Evolutionary conservation across 768 basidiomycete species (phyloP).

Genomic region (Phylloporus sp.): DNA sequence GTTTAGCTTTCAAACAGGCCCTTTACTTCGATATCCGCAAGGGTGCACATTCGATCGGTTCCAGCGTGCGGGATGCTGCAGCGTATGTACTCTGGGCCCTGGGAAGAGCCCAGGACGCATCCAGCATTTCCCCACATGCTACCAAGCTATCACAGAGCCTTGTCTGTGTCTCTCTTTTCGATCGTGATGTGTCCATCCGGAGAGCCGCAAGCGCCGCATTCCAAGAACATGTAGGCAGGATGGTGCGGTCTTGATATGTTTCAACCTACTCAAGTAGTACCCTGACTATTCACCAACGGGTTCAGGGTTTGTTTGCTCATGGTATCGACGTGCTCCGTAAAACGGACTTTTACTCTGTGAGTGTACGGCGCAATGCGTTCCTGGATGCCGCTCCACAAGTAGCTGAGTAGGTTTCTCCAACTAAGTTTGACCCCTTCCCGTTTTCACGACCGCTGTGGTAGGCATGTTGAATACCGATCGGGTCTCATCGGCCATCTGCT

Average conservation of each 20-base stretch:
- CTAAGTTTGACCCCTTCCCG: constrained; percentile 1
- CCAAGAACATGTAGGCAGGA: constrained; percentile 94
- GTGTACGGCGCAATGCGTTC: constrained; percentile 80
- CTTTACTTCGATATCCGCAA: constrained; percentile 89
- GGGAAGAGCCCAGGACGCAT: constrained; percentile 68
- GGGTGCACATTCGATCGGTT: constrained; percentile 90
- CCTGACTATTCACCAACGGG: constrained; percentile 19
- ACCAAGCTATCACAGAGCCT: constrained; percentile 63
- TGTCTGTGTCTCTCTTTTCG: constrained; percentile 79
- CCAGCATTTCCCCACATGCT: constrained; percentile 58
- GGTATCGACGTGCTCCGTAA: constrained; percentile 91
- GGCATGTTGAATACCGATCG: constrained; percentile 72
- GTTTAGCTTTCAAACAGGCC: constrained; percentile 49
- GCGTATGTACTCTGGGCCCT: constrained; percentile 95
- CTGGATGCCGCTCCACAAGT: constrained; percentile 82
- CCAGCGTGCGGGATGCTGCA: constrained; percentile 91
- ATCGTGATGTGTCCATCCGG: constrained; percentile 92
- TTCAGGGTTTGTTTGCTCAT: constrained; percentile 82
- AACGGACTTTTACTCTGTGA: constrained; percentile 94
- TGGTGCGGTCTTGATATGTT: constrained; percentile 48
- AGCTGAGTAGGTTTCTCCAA: constrained; percentile 59
- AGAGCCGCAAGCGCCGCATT: constrained; percentile 96
- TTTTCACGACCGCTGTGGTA: constrained; percentile 30
- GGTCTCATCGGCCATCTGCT: constrained; percentile 71
- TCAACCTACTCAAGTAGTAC: constrained; percentile 1